A percentile compares a stretch with the other conserved stretches of the same genome.
phyloP scores from a whole-genome alignment of 768 basidiomycete genomes.

The Dacryopinax primogenitus region DNA sequence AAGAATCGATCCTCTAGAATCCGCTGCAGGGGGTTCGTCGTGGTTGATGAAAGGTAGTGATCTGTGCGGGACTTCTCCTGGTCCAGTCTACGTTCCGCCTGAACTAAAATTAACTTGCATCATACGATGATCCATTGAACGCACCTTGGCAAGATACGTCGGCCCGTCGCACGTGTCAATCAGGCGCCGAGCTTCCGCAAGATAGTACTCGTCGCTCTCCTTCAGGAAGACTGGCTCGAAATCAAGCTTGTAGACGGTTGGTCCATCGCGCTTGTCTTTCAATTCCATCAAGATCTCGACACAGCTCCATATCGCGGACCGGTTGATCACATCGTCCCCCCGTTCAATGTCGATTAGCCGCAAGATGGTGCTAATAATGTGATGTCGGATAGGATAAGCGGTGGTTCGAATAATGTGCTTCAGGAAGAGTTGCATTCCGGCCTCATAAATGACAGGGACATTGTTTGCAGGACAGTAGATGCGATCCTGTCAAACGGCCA shows the following conservation, averaged over 20 bases:
- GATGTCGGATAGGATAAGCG: conserved; percentile 64
- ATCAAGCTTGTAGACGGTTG: conserved; percentile 64
- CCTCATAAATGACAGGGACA: conserved; percentile 68
- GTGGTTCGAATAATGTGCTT: conserved; percentile 49
- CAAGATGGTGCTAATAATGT: conserved; percentile 69
- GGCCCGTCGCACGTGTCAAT: conserved; percentile 65
- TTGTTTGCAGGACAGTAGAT: conserved; percentile 63
- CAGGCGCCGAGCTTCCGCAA: conserved; percentile 54
- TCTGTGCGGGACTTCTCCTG: conserved; percentile 74
- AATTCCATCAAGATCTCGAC: conserved; percentile 73
- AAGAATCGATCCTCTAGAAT: conserved; percentile 71
- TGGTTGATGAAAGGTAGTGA: conserved; percentile 72
- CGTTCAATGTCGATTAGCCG: conserved; percentile 82
- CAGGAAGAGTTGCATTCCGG: conserved; percentile 72
- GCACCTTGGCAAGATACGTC: conserved; percentile 66
- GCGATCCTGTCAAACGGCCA: conserved; percentile 53
- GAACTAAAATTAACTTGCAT: conserved; percentile 8
- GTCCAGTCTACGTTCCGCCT: conserved; percentile 71
- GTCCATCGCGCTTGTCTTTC: conserved; percentile 35
- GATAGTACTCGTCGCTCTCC: conserved; percentile 70
- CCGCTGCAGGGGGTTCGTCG: conserved; percentile 49
- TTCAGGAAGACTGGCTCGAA: conserved; percentile 70
- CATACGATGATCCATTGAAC: neutral
- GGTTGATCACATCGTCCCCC: conserved; percentile 78
- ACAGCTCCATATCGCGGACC: conserved; percentile 79